These are phyloP conservation scores for Candida corydali DNA, from an alignment of 805 yeast species.

Conservation along the genomic window DNA sequence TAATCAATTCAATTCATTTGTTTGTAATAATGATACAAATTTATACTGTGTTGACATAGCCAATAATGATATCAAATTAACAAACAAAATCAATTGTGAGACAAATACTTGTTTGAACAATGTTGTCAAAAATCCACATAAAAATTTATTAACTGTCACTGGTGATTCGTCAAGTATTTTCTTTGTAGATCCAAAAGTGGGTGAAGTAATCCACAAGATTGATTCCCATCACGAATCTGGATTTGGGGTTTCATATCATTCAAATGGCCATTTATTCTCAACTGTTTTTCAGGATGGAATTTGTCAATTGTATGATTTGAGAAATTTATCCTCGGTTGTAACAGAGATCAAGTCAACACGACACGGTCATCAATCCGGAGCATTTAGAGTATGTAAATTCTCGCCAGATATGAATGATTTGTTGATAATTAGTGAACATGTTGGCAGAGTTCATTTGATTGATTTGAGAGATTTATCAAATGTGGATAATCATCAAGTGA, in stretches of 20 bases:
- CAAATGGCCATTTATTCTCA: conserved; percentile 71
- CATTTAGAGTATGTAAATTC: conserved; percentile 57
- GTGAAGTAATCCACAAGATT: conserved; percentile 31
- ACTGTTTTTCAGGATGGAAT: conserved; percentile 85
- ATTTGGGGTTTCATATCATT: conserved; percentile 74
- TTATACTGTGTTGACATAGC: conserved; percentile 63
- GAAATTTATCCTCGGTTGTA: conserved; percentile 54
- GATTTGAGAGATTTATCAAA: conserved; percentile 63
- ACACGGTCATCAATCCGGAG: conserved; percentile 51
- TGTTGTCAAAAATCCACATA: conserved; percentile 55
- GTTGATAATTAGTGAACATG: conserved; percentile 75
- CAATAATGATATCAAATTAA: conserved; percentile 38
- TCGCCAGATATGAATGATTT: conserved; percentile 67
- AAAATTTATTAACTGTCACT: conserved; percentile 43
- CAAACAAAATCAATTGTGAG: conserved; percentile 41
- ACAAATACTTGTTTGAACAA: conserved; percentile 71
- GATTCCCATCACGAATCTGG: conserved; percentile 71
- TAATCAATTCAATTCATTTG: conserved; percentile 48
- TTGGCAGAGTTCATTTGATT: conserved; percentile 79
- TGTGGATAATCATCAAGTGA: conserved; percentile 64
- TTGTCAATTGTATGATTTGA: conserved; percentile 69
- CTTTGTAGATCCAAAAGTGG: conserved; percentile 44
- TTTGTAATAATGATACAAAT: conserved; percentile 81
- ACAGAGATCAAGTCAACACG: conserved; percentile 59
- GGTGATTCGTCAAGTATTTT: conserved; percentile 76